Percentiles rank a stretch among this genome's conserved stretches.
These are phyloP conservation scores for Agrocybe chaxingu DNA, from an alignment of 768 basidiomycete species.

Conservation along the genomic window DNA sequence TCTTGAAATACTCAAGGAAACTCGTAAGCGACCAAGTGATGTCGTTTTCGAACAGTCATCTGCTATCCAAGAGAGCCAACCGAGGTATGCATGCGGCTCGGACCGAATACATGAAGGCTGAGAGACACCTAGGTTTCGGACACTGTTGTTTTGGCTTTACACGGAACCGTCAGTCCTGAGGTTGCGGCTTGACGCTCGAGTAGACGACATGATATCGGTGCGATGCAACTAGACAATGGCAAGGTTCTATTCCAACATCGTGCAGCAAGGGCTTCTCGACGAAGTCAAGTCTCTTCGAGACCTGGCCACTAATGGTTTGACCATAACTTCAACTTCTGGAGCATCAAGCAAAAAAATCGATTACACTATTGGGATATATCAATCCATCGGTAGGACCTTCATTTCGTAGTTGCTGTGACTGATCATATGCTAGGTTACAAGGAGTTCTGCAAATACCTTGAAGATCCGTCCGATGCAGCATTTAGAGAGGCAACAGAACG, in stretches of 20 bases:
- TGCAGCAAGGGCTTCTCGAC: conserved; percentile 71
- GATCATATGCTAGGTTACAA: conserved; percentile 66
- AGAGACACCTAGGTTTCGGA: conserved; percentile 53
- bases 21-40: conserved; percentile 61
- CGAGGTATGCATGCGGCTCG: conserved; percentile 43
- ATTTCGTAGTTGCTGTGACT: background rate
- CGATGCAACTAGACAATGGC: background rate
- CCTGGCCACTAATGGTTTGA: conserved; percentile 19
- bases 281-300: conserved; percentile 65
- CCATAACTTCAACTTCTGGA: background rate
- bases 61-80: conserved; percentile 27
- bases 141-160: conserved; percentile 90
- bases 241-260: background rate
- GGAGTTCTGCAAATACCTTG: conserved; percentile 76
- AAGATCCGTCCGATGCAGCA: conserved; percentile 31
- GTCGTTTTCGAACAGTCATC: conserved; percentile 62
- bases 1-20: conserved; percentile 73
- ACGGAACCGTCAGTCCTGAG: conserved; percentile 63
- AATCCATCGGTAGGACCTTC: conserved; percentile 72
- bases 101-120: background rate
- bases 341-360: conserved; percentile 30
- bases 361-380: conserved; percentile 85
- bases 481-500: conserved; percentile 61
- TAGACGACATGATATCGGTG: conserved; percentile 90
- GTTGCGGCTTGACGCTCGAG: conserved; percentile 69